Conservation (phyloP, 1,284 basidiomycete genomes). For the Boletus mariae region DNA sequence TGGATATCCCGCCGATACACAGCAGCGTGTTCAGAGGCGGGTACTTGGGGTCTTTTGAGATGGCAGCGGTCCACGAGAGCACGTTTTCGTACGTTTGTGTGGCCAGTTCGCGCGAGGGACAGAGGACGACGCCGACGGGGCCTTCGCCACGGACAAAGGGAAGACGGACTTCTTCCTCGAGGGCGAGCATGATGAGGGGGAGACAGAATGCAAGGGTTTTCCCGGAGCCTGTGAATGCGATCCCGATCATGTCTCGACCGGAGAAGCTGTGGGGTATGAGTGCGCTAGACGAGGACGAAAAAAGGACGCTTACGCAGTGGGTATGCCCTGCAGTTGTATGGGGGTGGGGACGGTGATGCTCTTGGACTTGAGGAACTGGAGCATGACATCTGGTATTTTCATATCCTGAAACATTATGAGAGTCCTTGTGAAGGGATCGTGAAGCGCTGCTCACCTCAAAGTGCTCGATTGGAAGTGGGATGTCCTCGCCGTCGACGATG, state of each 20-base stretch:
- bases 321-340: conserved; percentile 96
- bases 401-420: conserved; percentile 67
- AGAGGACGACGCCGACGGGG: conserved; percentile 91
- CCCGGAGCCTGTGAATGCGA: conserved; percentile 90
- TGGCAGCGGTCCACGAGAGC: conserved; percentile 77
- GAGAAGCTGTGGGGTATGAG: conserved; percentile 57
- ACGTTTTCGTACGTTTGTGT: conserved; percentile 97
- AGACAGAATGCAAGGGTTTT: conserved; percentile 91
- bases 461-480: conserved; percentile 92
- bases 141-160: conserved; percentile 93
- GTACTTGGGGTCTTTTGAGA: conserved; percentile 78
- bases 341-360: conserved; percentile 89
- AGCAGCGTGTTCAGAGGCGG: conserved; percentile 85
- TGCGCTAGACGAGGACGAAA: conserved; percentile 2
- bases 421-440: conserved; percentile 5
- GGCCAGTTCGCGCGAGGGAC: conserved; percentile 92
- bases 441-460: conserved; percentile 62
- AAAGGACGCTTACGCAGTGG: conserved; percentile 70
- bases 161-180: conserved; percentile 90
- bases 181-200: conserved; percentile 91
- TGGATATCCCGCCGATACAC: conserved; percentile 97
- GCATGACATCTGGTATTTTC: conserved; percentile 88
- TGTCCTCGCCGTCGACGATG: conserved; percentile 83
- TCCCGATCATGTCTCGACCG: conserved; percentile 93
- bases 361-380: conserved; percentile 80